These are phyloP conservation scores for Scheffersomyces segobiensis DNA, from an alignment of 1,139 yeast genomes.

Conservation along the genomic window DNA sequence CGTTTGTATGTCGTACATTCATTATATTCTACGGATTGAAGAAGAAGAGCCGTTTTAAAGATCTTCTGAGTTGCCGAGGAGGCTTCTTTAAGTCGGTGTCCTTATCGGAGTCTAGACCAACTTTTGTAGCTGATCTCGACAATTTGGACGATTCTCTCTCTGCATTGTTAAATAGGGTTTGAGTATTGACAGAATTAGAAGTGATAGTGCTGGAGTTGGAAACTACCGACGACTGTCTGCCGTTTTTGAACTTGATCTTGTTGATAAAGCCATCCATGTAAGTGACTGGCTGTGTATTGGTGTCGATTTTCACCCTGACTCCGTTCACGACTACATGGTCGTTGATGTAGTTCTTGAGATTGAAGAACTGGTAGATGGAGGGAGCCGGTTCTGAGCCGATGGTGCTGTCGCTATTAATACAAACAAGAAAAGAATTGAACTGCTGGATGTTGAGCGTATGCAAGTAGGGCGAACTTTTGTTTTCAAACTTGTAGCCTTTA, in stretches of 20 bases:
- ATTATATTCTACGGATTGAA: background rate
- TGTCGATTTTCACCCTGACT: background rate
- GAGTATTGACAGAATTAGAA: background rate
- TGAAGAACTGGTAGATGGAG: conserved; percentile 14
- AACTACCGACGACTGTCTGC: background rate
- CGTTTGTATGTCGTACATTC: background rate
- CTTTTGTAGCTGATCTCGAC: background rate
- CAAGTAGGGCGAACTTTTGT: conserved; percentile 7
- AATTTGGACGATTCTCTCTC: background rate
- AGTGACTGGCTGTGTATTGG: background rate
- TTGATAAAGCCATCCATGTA: background rate
- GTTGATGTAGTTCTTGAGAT: conserved; percentile 10
- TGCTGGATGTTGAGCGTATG: conserved; percentile 4
- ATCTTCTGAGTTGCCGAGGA: background rate
- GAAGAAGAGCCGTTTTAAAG: background rate
- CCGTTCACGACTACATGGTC: background rate
- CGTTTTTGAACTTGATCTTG: background rate
- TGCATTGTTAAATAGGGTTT: background rate
- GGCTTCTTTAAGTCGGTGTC: background rate
- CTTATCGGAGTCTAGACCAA: background rate
- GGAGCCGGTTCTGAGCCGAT: conserved; percentile 2
- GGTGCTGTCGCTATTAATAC: conserved; percentile 10
- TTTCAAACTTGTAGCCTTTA: conserved; percentile 6
- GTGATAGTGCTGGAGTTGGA: background rate
- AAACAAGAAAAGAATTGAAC: conserved; percentile 5